Evolutionary conservation across 2,329 filamentous ascomycete genomes (phyloP).

Genomic region (Penicillium sp.): DNA sequence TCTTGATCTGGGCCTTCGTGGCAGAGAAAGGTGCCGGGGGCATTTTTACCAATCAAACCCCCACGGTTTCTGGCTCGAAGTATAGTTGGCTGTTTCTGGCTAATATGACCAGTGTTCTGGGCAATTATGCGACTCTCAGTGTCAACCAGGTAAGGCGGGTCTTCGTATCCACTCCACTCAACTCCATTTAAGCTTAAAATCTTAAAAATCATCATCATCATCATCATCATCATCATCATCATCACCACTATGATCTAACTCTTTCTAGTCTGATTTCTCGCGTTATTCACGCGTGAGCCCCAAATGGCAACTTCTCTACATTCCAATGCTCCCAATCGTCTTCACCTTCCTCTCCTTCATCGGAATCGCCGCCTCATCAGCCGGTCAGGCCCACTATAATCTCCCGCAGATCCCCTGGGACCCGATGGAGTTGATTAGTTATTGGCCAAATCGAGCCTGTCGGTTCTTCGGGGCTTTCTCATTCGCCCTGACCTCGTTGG

Average conservation of each 20-base stretch:
- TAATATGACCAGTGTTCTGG: conserved; percentile 54
- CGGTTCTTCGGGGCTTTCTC: conserved; percentile 57
- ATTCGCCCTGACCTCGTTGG: conserved; percentile 60
- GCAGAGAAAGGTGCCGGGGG: conserved; percentile 55
- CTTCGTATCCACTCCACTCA: background rate
- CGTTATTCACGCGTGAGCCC: conserved; percentile 54
- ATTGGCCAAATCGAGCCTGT: conserved; percentile 45
- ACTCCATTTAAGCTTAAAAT: background rate
- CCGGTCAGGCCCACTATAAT: conserved; percentile 43
- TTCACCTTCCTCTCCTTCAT: conserved; percentile 60
- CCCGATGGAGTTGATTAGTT: conserved; percentile 45
- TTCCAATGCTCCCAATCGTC: conserved; percentile 56
- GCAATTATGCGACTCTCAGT: conserved; percentile 56
- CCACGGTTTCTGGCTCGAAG: conserved; percentile 52
- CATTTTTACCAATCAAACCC: conserved; percentile 49
- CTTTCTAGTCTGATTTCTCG: conserved; percentile 57
- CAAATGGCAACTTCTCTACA: conserved; percentile 56
- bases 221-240: background rate
- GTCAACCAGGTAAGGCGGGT: conserved; percentile 49
- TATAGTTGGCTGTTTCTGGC: conserved; percentile 61
- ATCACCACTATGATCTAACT: conserved; percentile 23
- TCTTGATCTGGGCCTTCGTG: conserved; percentile 66
- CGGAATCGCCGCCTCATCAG: conserved; percentile 45
- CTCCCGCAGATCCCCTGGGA: conserved; percentile 48
- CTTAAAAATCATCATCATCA: background rate